Evolutionary conservation across 2,329 filamentous ascomycete genomes (phyloP).

Genomic region (Ceratocystis colombiana): DNA sequence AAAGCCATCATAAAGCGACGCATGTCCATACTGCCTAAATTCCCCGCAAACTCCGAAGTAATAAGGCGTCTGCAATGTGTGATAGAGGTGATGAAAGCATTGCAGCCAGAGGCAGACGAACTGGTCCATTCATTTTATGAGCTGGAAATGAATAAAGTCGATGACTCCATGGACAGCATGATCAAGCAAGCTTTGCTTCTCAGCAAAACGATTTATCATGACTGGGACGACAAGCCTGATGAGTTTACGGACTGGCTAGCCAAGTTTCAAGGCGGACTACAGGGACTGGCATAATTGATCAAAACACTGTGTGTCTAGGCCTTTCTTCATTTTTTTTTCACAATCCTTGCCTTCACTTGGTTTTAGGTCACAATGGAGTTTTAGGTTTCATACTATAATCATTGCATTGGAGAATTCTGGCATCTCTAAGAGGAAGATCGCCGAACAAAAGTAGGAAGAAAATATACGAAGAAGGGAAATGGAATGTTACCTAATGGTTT

Average conservation of each 20-base stretch:
- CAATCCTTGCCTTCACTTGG: neutral
- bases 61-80: conserved; percentile 45
- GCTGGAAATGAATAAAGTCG: conserved; percentile 49
- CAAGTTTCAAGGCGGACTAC: neutral
- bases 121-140: conserved; percentile 65
- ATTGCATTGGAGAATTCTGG: neutral
- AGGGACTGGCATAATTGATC: neutral
- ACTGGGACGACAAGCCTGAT: conserved; percentile 58
- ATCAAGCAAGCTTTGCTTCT: conserved; percentile 49
- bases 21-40: conserved; percentile 47
- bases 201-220: conserved; percentile 45
- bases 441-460: neutral
- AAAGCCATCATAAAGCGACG: conserved; percentile 60
- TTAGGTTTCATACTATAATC: neutral
- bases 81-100: conserved; percentile 44
- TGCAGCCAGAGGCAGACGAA: conserved; percentile 61
- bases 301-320: too few relatives aligned
- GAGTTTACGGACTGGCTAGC: conserved; percentile 68
- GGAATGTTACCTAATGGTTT: neutral
- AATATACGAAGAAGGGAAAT: conserved; percentile 9
- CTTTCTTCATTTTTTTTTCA: too few relatives aligned
- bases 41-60: conserved; percentile 32
- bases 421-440: neutral
- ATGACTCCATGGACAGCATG: conserved; percentile 48
- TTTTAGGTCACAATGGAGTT: neutral